Percentiles rank a stretch among this genome's conserved stretches.
These are phyloP conservation scores for Aspergillus nomiae DNA, from an alignment of 2,329 filamentous ascomycete genomes.

Conservation along the genomic window DNA sequence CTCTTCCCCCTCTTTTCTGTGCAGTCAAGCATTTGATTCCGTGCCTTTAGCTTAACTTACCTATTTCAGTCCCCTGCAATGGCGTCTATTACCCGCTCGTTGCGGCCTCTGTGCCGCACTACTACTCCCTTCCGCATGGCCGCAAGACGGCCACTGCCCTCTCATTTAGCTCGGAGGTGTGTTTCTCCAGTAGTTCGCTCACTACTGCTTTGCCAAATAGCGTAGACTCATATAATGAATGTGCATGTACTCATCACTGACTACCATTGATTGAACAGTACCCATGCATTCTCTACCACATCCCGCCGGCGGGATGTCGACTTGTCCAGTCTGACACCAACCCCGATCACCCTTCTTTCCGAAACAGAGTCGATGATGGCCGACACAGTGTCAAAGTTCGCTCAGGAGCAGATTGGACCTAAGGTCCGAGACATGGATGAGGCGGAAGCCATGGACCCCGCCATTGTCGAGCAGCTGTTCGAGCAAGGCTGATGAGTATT, in stretches of 20 bases:
- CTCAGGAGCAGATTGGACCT: conserved; percentile 82
- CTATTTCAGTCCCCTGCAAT: conserved; percentile 33
- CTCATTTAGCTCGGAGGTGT: conserved; percentile 47
- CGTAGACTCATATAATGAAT: not conserved
- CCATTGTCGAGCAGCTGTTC: conserved; percentile 87
- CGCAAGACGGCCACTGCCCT: conserved; percentile 39
- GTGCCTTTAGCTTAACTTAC: conserved; percentile 6
- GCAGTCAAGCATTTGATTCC: conserved; percentile 8
- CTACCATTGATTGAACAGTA: conserved; percentile 27
- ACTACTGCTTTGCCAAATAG: not conserved
- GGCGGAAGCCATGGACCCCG: conserved; percentile 87
- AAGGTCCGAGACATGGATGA: conserved; percentile 98
- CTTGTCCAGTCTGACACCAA: conserved; percentile 78
- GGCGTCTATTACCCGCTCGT: conserved; percentile 51
- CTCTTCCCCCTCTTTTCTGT: not conserved
- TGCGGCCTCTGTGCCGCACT: conserved; percentile 49
- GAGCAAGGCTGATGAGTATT: conserved; percentile 95
- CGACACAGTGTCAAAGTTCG: conserved; percentile 88
- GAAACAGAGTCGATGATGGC: conserved; percentile 88
- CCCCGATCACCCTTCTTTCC: conserved; percentile 88
- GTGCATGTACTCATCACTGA: not conserved
- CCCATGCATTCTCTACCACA: conserved; percentile 64
- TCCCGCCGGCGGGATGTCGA: conserved; percentile 58
- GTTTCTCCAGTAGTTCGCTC: not conserved
- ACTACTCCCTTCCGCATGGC: conserved; percentile 41